Conservation (phyloP, 805 yeast species). For the Teunomyces gatunensis region DNA sequence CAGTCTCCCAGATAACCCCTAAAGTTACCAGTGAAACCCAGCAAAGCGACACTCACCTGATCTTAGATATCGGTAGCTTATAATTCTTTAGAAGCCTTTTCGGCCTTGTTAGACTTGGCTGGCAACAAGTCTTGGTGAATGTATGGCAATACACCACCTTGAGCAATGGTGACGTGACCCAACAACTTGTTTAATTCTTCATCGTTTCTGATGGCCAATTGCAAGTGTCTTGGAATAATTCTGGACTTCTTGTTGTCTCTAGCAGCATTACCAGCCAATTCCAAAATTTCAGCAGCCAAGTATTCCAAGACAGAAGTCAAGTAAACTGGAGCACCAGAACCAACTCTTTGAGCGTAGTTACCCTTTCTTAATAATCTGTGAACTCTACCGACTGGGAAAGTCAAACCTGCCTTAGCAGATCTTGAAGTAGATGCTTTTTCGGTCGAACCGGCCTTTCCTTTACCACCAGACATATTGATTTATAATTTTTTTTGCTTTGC, state of each 20-base stretch:
- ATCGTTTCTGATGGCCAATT: slow-evolving; percentile 97
- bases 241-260: slow-evolving; percentile 66
- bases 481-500: slow-evolving; percentile 3
- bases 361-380: slow-evolving; percentile 96
- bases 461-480: slow-evolving; percentile 71
- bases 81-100: slow-evolving; percentile 67
- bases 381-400: slow-evolving; percentile 99
- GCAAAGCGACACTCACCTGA: neutral
- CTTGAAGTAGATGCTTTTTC: slow-evolving; percentile 97
- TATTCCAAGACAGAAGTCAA: slow-evolving; percentile 96
- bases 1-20: neutral
- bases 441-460: slow-evolving; percentile 85
- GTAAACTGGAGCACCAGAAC: slow-evolving; percentile 99
- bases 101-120: slow-evolving; percentile 62
- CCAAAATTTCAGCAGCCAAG: slow-evolving; percentile 96
- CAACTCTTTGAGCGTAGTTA: slow-evolving; percentile 97
- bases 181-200: slow-evolving; percentile 95
- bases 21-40: neutral
- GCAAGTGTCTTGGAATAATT: slow-evolving; percentile 98
- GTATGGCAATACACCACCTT: slow-evolving; percentile 99
- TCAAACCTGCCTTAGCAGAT: slow-evolving; percentile 97
- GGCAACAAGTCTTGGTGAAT: slow-evolving; percentile 91
- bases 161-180: slow-evolving; percentile 84
- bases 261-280: slow-evolving; percentile 98
- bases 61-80: slow-evolving; percentile 21